These are phyloP conservation scores for Diospyros lotus DNA, from an alignment of 148 eudicot species.

Conservation along the genomic window DNA sequence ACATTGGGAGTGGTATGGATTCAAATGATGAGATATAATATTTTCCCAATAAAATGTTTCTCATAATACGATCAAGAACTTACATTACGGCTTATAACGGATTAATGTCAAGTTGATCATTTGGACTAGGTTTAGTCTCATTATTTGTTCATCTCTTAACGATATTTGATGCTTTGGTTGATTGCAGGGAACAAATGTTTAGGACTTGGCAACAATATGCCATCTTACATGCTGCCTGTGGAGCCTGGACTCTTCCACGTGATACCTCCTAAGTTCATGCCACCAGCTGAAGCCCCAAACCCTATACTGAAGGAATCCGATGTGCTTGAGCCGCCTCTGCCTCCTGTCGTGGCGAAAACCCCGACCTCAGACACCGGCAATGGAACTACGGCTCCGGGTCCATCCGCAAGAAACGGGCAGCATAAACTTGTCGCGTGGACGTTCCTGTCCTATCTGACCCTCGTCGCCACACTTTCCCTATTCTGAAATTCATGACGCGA, in stretches of 20 bases:
- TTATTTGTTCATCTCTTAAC: background rate
- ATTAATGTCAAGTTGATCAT: background rate
- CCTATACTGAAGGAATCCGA: constrained; percentile 50
- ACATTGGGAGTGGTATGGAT: background rate
- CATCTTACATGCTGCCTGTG: constrained; percentile 59
- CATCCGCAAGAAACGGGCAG: constrained; percentile 28
- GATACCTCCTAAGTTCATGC: constrained; percentile 19
- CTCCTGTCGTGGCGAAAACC: constrained; percentile 20
- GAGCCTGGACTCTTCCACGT: constrained; percentile 45
- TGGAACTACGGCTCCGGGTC: constrained; percentile 16
- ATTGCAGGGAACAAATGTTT: constrained; percentile 68
- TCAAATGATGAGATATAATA: background rate
- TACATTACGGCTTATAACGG: background rate
- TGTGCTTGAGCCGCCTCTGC: constrained; percentile 69
- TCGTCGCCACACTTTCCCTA: constrained; percentile 17
- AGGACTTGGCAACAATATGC: constrained; percentile 21
- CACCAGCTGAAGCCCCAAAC: constrained; percentile 77
- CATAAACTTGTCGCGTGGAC: constrained; percentile 23
- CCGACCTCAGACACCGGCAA: constrained; percentile 18
- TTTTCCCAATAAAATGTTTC: background rate
- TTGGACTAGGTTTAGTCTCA: background rate
- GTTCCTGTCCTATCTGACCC: constrained; percentile 14
- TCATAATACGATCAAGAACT: background rate
- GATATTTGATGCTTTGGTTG: constrained; percentile 6
- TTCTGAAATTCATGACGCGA: background rate